Evolutionary conservation across 2,329 filamentous ascomycete species (phyloP), one percentile per base, ranked within the genome.

Genomic region (Didymella keratinophila): DNA sequence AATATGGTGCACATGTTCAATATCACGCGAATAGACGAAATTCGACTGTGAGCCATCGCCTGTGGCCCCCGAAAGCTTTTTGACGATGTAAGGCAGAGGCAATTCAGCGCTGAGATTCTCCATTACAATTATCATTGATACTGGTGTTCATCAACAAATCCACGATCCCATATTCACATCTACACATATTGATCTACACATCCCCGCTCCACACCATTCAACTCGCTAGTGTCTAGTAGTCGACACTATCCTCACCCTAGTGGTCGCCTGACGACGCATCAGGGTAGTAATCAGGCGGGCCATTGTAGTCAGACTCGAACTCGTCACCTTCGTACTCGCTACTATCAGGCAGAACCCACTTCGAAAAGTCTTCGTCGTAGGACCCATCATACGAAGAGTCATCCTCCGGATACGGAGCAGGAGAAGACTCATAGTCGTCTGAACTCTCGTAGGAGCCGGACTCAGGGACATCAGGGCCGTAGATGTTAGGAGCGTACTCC

Each of bases 251-350:
- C 23, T 36, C 52, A 18, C 36, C 37, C 21, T 23, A 50, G 37
- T 23, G 23, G 7, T 23, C 37, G 12, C 37, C 37, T 11, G 27
- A 21, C 8, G 11, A 8, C 2, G 8, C 44, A 6, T 48, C 42
- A 2, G 37, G n/a, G 6, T 41, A 20, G 4, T 11, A 41, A 12
- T 27, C 37, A 1, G 14, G 7, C 7, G 18, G 34, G 18, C 11
- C n/a, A 18, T 2, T 42, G 28, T 55, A 56, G 14, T 56, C 52
- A 1, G 52, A 39, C 41, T 45, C 52, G 18, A 18, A 56, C 39
- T 45, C 46, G 2, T 56, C 46, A 23, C 52, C 39, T 23, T 56
- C 46, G 18, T 56, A 56, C 39, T 56, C 45, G 18, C 23, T 34
- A 18, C 52, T 42, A 9, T 50, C 39, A 12, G 52, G 45, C 5